These are phyloP conservation scores for Pleurostoma richardsiae DNA, from an alignment of 2,329 filamentous ascomycete species.

Conservation along the genomic window DNA sequence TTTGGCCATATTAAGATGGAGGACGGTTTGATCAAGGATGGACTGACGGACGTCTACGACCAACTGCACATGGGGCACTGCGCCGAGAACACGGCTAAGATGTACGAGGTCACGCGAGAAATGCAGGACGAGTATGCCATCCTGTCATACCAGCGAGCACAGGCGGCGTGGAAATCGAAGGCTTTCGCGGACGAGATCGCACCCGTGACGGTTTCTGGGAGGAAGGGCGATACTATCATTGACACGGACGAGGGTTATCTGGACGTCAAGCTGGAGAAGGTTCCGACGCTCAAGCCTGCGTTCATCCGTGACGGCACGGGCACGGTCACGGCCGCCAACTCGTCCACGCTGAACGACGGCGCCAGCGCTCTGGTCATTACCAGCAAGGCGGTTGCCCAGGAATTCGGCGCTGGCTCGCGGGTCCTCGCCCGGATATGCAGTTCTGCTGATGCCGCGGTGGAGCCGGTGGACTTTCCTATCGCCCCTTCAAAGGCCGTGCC, in stretches of 20 bases:
- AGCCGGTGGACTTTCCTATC: conserved; percentile 89
- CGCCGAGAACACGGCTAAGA: conserved; percentile 91
- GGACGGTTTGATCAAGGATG: conserved; percentile 91
- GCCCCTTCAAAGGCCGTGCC: conserved; percentile 91
- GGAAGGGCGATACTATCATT: conserved; percentile 77
- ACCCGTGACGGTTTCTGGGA: conserved; percentile 77
- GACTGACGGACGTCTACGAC: conserved; percentile 93
- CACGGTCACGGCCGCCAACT: conserved; percentile 91
- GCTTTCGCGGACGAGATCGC: conserved; percentile 87
- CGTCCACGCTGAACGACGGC: conserved; percentile 91
- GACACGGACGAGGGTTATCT: conserved; percentile 85
- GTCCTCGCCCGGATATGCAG: conserved; percentile 84
- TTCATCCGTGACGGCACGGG: conserved; percentile 83
- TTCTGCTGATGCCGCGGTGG: conserved; percentile 84
- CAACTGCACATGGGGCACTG: conserved; percentile 98
- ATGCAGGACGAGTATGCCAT: conserved; percentile 91
- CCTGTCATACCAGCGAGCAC: conserved; percentile 80
- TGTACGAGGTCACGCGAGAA: conserved; percentile 72
- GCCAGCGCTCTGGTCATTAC: conserved; percentile 84
- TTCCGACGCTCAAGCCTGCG: conserved; percentile 81
- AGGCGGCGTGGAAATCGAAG: conserved; percentile 79
- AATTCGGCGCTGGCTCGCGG: conserved; percentile 72
- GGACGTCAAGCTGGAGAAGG: conserved; percentile 81
- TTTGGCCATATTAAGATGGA: conserved; percentile 87
- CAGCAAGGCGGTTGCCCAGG: conserved; percentile 71